Base-by-base conservation (phyloP, 2,329 filamentous ascomycete genomes). In the Cytospora paraplurivora region DNA sequence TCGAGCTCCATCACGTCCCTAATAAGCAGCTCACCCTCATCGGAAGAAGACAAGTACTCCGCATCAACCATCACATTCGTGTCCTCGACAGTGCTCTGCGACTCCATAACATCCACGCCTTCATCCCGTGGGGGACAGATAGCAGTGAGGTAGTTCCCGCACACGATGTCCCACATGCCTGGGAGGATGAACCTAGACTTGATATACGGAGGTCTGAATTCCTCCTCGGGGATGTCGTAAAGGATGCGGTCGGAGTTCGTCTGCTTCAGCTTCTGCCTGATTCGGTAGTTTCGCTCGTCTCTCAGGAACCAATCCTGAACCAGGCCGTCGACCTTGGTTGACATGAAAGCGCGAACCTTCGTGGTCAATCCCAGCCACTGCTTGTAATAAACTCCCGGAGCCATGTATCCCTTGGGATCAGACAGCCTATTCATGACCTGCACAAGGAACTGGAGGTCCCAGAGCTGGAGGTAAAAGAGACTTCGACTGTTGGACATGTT, bases 161-260 rank as follows among this genome's bases (percentile, higher is more conserved):
- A 49, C 10, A 62, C 49, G 1, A 62, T 33, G 7, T 54, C 33
- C 13, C 47, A 35, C 32, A 44, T 52, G n/a, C n/a, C 19, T 7
- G 13, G 10, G 7, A 47, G 58, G 11, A 58, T 32, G 8, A 21
- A 41, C 12, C 27, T 35, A 8, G 53, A 62, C 10, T 7, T 7
- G 49, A 55, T 49, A 21, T 58, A 52, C 12, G 38, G 12, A 38
- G 54, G 60, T 13, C 12, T 52, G 35, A 52, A 52, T n/a, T 58
- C 54, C 8, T 58, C 60, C 4, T 62, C 60, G 3, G 47, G 12
- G 19, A 62, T 62, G 32, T 62, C 60, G 10, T 58, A 62, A 10
- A 62, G 55, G 10, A 12, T 12, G 27, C 33, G 33, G 1, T 13
- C 27, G 11, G 27, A 13, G 3, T 6, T 5, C 4, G 19, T 19